phyloP scores from a whole-genome alignment of 75 land plant genomes.

The Adiantum capillusveneris region DNA sequence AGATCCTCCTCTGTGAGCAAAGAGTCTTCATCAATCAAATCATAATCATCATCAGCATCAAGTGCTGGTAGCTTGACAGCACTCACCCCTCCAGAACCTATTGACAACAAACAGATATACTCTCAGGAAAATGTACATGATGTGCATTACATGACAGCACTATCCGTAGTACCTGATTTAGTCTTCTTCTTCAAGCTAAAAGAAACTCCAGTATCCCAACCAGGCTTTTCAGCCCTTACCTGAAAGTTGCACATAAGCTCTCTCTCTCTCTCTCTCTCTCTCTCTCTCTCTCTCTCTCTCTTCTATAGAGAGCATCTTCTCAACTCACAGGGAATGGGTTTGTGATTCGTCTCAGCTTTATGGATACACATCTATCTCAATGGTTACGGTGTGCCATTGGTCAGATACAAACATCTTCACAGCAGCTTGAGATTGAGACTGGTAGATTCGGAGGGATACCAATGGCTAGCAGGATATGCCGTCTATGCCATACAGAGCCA shows the following conservation, averaged over 20 bases:
- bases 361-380: too few species aligned
- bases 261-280: too few species aligned
- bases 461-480: too few species aligned
- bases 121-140: not conserved
- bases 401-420: too few species aligned
- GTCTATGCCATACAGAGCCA: too few species aligned
- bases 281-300: too few species aligned
- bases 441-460: too few species aligned
- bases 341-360: too few species aligned
- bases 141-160: not conserved
- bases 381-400: too few species aligned
- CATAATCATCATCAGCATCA: constrained; percentile 61
- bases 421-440: too few species aligned
- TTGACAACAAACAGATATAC: not conserved
- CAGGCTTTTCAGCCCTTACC: constrained; percentile 71
- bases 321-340: too few species aligned
- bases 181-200: constrained; percentile 58
- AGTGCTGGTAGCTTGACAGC: constrained; percentile 33
- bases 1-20: constrained; percentile 92
- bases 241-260: constrained; percentile 10
- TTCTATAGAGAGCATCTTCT: too few species aligned
- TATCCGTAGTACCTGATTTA: not conserved
- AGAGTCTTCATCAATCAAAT: constrained; percentile 88
- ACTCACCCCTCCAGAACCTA: not conserved
- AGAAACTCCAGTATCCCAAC: constrained; percentile 83